Base-by-base conservation (phyloP, 1,284 basidiomycete genomes). In the Gomphus bonarii region DNA sequence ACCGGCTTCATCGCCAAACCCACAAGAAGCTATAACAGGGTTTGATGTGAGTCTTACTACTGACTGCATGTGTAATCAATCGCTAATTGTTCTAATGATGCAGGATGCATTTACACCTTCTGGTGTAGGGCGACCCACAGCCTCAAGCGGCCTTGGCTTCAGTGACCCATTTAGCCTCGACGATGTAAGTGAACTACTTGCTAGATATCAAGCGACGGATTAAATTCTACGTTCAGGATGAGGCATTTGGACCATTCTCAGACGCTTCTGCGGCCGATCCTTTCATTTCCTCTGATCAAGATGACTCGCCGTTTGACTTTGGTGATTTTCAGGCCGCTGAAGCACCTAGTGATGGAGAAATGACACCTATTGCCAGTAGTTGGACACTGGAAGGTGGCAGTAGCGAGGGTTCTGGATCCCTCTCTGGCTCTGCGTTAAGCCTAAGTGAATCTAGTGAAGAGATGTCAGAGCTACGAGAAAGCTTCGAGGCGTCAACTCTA, bases 231-330 rank as follows among this genome's bases (percentile, higher is more conserved):
- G 43, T 60, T 11, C 61, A 82, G 77, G 81, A 86, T 57, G 80
- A 78, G 28, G 64, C 60, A 0, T 88, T 87, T 68, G 88, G 87
- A 1, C 85, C 88, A 2, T 91, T 91, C 70, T 80, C 85, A 1
- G 85, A 87, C 64, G 64, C 80, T 1, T 74, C 79, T 1, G 73
- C 75, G 0, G 69, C 71, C 44, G 84, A 85, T 63, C 78, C 79
- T 1, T 86, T 88, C 68, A 77, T 73, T 1, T 81, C 81, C 66
- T 72, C 76, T 1, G 61, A 66, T 61, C 62, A 73, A 50, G 80
- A 81, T 20, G 80, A 84, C 30, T 73, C 78, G 1, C 78, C 80
- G 1, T 84, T 85, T 62, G 82, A 84, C 62, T 89, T 91, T 67
- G 85, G 85, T 10, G 88, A 89, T 60, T 91, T 91, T 65, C 86